Evolutionary conservation across 2,329 filamentous ascomycete genomes (phyloP), one percentile per base, ranked within the genome.

Genomic region (Pyricularia grisea): DNA sequence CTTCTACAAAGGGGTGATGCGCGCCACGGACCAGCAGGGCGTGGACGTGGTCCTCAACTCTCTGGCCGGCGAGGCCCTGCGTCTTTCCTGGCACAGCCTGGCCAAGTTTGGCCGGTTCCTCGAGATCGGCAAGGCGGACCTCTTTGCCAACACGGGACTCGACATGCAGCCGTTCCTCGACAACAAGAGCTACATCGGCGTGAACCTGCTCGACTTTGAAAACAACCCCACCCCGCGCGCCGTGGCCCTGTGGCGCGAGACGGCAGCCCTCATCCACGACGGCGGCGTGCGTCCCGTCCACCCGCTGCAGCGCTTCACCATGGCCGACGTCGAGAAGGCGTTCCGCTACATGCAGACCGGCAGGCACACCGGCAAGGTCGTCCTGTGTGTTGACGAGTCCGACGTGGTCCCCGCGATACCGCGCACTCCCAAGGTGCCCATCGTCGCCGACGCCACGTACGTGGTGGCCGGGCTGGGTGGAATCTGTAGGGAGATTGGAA

Each of bases 301-400:
- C n/a, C 71, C 72, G 3, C 50, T 72, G 12, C 68, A 71, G 0
- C 63, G 58, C 20, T 72, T 68, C 55, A 67, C 64, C 20, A 68
- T 69, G 14, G 68, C 67, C 33, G 67, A 66, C 6, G 60, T 33
- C 30, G 61, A 69, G 11, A 50, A 77, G 14, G 79, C 79, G 0
- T 79, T 82, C 70, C 73, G 77, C 0, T 75, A 74, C 50, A 78
- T 78, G 73, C 79, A 80, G 67, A 72, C 72, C 5, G 78, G 80
- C 4, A 75, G 77, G 4, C 78, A 81, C 67, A 77, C 76, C 3
- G 82, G 81, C 0, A 82, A 82, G 67, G 75, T 81, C 5, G 74
- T 81, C 1, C 30, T 78, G 25, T 20, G 36, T 14, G 36, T 42
- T 14, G 36, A 42, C 36, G 23, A 63, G 60, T 4, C 28, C 28